These are phyloP conservation scores for Salix exigua DNA, from an alignment of 345 rosid genomes.

Conservation along the genomic window DNA sequence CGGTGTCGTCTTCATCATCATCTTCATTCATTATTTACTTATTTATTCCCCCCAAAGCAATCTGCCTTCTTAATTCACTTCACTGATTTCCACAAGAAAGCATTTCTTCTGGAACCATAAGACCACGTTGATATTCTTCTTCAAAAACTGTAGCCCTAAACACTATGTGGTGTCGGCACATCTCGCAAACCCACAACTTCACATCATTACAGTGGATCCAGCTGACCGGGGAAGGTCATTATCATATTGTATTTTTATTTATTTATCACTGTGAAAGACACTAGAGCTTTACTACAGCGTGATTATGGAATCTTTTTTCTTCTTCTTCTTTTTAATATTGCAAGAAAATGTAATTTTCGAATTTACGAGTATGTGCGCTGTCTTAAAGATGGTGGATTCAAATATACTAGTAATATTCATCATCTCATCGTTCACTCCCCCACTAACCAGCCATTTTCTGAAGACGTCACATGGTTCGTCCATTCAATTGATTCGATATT, in stretches of 20 bases:
- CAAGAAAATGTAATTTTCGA: too few species aligned
- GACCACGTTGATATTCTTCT: neutral
- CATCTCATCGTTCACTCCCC: neutral
- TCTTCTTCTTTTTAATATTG: too few species aligned
- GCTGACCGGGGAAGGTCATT: neutral
- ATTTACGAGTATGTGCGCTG: neutral
- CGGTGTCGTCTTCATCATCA: neutral
- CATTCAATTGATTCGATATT: neutral
- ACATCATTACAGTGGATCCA: neutral
- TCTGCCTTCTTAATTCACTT: neutral
- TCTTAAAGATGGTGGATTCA: neutral
- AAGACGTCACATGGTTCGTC: neutral
- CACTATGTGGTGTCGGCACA: neutral
- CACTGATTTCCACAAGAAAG: neutral
- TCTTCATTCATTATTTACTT: too few species aligned
- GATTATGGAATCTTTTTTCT: neutral
- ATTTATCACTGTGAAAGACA: neutral
- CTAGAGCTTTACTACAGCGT: neutral
- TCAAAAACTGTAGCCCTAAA: neutral
- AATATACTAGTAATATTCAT: neutral
- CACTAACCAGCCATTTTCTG: neutral
- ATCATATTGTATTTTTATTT: neutral
- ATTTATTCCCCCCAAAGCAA: neutral
- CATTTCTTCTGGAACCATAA: neutral
- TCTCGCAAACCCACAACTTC: neutral